A percentile compares a stretch with the other conserved stretches of the same genome.
phyloP scores from a whole-genome alignment of 768 basidiomycete species.

The Leccinum imitatum region DNA sequence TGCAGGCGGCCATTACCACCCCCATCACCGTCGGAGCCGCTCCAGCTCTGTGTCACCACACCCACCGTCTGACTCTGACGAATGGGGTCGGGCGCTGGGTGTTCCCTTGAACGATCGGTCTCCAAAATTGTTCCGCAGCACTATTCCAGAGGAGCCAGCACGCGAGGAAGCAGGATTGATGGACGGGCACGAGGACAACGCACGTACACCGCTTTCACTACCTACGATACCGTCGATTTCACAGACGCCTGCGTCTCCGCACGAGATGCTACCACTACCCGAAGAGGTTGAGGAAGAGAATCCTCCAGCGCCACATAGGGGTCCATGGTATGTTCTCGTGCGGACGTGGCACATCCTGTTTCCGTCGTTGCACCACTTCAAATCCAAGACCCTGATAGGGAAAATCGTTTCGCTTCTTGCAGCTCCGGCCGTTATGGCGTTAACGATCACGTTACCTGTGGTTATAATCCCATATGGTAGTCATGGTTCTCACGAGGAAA shows the following conservation, averaged over 20 bases:
- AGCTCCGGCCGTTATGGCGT: constrained; percentile 77
- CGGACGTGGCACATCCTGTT: constrained; percentile 67
- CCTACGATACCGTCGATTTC: constrained; percentile 54
- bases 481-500: constrained; percentile 22
- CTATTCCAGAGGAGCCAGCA: constrained; percentile 21
- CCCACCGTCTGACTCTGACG: constrained; percentile 34
- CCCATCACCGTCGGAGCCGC: constrained; percentile 31
- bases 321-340: constrained; percentile 34
- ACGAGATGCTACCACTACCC: constrained; percentile 39
- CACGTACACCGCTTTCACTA: constrained; percentile 21
- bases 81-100: constrained; percentile 52
- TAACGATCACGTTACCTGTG: constrained; percentile 91
- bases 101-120: constrained; percentile 55
- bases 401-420: constrained; percentile 78
- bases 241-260: constrained; percentile 50
- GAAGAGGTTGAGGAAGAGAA: constrained; percentile 43
- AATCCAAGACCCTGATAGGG: constrained; percentile 65
- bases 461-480: constrained; percentile 61
- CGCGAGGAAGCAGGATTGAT: constrained; percentile 11
- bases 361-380: constrained; percentile 78
- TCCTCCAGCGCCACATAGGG: constrained; percentile 42
- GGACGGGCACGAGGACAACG: constrained; percentile 8
- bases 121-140: constrained; percentile 33
- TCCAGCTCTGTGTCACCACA: constrained; percentile 35
- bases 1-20: constrained; percentile 72